Evolutionary conservation across 2,329 filamentous ascomycete species (phyloP), one percentile per base, ranked within the genome.

Genomic region (Cercospora canescens): DNA sequence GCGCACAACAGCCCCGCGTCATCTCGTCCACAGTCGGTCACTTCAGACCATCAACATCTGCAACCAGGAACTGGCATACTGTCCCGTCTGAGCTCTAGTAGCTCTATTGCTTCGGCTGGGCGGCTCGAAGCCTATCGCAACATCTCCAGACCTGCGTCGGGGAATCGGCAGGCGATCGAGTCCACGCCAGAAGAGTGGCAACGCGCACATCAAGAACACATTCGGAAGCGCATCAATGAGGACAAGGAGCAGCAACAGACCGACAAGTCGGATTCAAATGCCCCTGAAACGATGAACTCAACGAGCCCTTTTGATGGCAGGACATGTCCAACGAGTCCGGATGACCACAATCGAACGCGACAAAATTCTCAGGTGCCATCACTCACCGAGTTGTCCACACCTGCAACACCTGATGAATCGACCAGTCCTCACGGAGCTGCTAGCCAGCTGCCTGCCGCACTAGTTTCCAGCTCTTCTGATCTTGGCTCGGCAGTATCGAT

Each of bases 401-500:
- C 70, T 8, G 66, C 63, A 7, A 73, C 79, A 34, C 78, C 79
- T 1, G 69, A 73, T 24, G 79, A 81, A 55, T 58, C 57, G 4
- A 77, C 78, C 55, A 82, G 81, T 67, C 79, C 81, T 48, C 76
- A 76, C 24, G 74, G 74, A 54, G 69, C 73, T 28, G 59, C 65
- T 60, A 65, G 69, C 62, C 69, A 75, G 64, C 60, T 73, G 62
- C 64, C 72, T 64, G 64, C 72, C 14, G 72, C 75, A 3, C 65
- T 78, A 59, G 76, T 79, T 4, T 82, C 82, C 14, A 83, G 79
- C 70, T 83, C 82, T 5, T 84, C 82, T 5, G 82, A 84, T 50
- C 80, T 84, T 60, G 79, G 79, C 12, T 81, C 81, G 3, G 77
- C 75, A 39, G 81, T 83, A 66, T 84, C 83, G 26, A 81, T 82